Conservation (phyloP, 2,329 filamentous ascomycete genomes). For the Cladosporium cucumerinum region DNA sequence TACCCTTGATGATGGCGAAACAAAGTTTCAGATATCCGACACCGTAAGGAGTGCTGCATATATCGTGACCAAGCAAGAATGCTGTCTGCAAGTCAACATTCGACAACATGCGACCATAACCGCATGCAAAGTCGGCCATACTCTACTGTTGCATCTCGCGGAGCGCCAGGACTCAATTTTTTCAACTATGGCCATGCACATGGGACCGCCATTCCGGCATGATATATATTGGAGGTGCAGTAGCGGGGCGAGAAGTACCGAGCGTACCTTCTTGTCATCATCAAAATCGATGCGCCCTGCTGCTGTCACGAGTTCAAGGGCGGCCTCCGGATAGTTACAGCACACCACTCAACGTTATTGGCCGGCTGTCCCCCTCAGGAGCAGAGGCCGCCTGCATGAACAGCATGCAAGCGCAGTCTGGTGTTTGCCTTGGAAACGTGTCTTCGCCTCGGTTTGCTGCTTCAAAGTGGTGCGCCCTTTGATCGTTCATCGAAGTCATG, state of each 20-base stretch:
- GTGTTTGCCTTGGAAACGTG: conserved; percentile 10
- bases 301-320: not conserved
- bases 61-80: not conserved
- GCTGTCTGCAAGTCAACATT: not conserved
- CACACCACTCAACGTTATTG: not conserved
- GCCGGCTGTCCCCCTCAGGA: not conserved
- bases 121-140: not conserved
- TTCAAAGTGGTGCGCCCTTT: not conserved
- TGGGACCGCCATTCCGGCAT: not conserved
- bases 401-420: not conserved
- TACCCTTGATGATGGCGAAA: not conserved
- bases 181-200: not conserved
- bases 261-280: conserved; percentile 1
- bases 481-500: not conserved
- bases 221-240: not conserved
- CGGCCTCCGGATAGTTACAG: conserved; percentile 8
- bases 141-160: not conserved
- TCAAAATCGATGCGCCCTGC: not conserved
- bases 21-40: not conserved
- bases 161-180: not conserved
- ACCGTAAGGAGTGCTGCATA: not conserved
- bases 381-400: conserved; percentile 15
- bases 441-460: conserved; percentile 12
- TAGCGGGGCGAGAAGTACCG: not conserved
- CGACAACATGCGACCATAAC: not conserved